Conservation (phyloP, 2,329 filamentous ascomycete species). For the Escovopsis sp. region DNA sequence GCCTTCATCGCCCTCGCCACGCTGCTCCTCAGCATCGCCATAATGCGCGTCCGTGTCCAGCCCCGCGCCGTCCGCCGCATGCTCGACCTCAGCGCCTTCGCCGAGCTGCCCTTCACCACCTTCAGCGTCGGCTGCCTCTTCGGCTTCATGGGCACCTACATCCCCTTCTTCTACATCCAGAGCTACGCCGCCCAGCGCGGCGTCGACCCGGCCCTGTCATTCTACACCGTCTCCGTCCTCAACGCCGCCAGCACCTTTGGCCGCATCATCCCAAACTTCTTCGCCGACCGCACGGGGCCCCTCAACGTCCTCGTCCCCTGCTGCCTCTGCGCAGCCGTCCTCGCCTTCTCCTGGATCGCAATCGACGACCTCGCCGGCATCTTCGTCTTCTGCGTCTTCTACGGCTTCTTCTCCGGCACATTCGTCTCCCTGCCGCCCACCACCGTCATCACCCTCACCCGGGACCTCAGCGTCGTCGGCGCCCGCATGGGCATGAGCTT, state of each 20-base stretch:
- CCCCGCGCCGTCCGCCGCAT: constrained; percentile 15
- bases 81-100: constrained; percentile 20
- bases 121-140: constrained; percentile 23
- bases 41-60: constrained; percentile 16
- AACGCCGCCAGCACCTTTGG: constrained; percentile 32
- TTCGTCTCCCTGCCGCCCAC: constrained; percentile 28
- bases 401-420: constrained; percentile 31
- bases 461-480: constrained; percentile 21
- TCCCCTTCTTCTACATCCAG: constrained; percentile 33
- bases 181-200: constrained; percentile 27
- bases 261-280: constrained; percentile 27
- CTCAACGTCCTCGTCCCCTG: constrained; percentile 23
- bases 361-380: constrained; percentile 21
- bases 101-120: constrained; percentile 23
- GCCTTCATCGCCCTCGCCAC: constrained; percentile 28
- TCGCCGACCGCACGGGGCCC: constrained; percentile 28
- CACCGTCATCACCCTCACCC: constrained; percentile 21
- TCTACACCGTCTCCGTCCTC: constrained; percentile 29
- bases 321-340: constrained; percentile 17
- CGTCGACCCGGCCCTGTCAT: constrained; percentile 18
- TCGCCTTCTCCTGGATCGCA: constrained; percentile 26
- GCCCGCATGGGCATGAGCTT: constrained; percentile 23
- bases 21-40: constrained; percentile 19
- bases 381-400: constrained; percentile 27
- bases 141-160: constrained; percentile 30